Conservation (phyloP, 805 yeast genomes). For the Lachancea nothofagi region DNA sequence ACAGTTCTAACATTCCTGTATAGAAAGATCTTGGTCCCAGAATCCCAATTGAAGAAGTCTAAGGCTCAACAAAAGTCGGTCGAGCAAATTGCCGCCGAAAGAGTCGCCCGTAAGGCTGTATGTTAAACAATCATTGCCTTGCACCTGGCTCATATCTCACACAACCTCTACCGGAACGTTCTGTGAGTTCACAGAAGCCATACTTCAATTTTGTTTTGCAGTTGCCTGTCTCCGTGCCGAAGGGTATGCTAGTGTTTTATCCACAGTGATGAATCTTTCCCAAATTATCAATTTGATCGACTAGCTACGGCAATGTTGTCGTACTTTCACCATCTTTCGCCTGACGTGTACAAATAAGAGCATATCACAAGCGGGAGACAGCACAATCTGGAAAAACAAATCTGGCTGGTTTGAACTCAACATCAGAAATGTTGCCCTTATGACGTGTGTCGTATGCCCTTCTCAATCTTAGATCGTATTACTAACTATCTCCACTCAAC, state of each 20-base stretch:
- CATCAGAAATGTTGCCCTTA: no score
- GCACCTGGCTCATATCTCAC: no score
- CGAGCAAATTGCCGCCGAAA: conserved; percentile 75
- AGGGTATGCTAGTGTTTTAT: background rate
- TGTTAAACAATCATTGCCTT: conserved; percentile 35
- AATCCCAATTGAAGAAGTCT: conserved; percentile 77
- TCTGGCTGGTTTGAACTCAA: no score
- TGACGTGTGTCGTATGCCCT: background rate
- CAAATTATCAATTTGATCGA: conserved; percentile 38
- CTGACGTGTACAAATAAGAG: conserved; percentile 34
- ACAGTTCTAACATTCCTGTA: conserved; percentile 8
- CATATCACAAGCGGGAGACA: background rate
- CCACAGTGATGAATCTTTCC: conserved; percentile 44
- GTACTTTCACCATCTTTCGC: conserved; percentile 73
- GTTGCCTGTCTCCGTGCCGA: background rate
- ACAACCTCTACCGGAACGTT: no score
- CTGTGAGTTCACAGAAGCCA: conserved; percentile 18
- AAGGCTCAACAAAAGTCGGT: conserved; percentile 73
- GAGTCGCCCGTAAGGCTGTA: conserved; percentile 74
- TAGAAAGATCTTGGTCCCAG: conserved; percentile 57
- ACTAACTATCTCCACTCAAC: conserved; percentile 14
- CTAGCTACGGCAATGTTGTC: conserved; percentile 72
- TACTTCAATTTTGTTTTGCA: background rate
- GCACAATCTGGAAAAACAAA: background rate
- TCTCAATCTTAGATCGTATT: background rate